These are phyloP conservation scores for Pyrenophora graminea DNA, from an alignment of 2,329 filamentous ascomycete genomes.

Conservation along the genomic window DNA sequence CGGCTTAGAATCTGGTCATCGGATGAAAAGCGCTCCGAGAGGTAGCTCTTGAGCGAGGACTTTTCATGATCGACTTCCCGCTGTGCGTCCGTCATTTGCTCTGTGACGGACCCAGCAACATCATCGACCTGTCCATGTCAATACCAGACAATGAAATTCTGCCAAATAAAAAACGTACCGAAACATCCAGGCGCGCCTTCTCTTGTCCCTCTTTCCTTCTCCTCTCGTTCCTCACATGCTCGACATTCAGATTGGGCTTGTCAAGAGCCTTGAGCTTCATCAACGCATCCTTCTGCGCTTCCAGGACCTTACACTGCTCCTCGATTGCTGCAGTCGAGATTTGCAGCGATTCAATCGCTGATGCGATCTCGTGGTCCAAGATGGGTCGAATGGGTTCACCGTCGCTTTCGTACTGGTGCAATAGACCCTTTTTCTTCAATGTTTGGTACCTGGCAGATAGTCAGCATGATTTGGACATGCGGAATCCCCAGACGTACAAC, in stretches of 20 bases:
- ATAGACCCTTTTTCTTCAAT: slow-evolving; percentile 39
- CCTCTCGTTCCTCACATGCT: slow-evolving; percentile 44
- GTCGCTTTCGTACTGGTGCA: slow-evolving; percentile 38
- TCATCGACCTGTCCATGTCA: slow-evolving; percentile 35
- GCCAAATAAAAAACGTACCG: slow-evolving; percentile 20
- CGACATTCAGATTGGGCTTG: slow-evolving; percentile 46
- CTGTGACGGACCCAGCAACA: slow-evolving; percentile 31
- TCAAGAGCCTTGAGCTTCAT: slow-evolving; percentile 58
- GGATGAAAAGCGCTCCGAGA: slow-evolving; percentile 58
- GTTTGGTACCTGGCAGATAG: slow-evolving; percentile 34
- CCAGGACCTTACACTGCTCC: slow-evolving; percentile 65
- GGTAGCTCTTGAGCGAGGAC: slow-evolving; percentile 53
- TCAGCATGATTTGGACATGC: background rate
- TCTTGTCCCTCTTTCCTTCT: slow-evolving; percentile 46
- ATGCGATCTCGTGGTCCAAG: slow-evolving; percentile 62
- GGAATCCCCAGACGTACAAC: slow-evolving; percentile 40
- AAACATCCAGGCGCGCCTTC: slow-evolving; percentile 49
- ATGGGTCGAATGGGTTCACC: slow-evolving; percentile 51
- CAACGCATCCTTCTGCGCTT: slow-evolving; percentile 66
- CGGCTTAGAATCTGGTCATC: slow-evolving; percentile 69
- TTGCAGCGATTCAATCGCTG: slow-evolving; percentile 67
- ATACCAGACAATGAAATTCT: background rate
- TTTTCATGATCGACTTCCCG: slow-evolving; percentile 56
- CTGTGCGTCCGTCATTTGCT: slow-evolving; percentile 48
- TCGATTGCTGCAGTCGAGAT: slow-evolving; percentile 67